phyloP scores from a whole-genome alignment of 2,329 filamentous ascomycete genomes.

The Eutypella sp. region DNA sequence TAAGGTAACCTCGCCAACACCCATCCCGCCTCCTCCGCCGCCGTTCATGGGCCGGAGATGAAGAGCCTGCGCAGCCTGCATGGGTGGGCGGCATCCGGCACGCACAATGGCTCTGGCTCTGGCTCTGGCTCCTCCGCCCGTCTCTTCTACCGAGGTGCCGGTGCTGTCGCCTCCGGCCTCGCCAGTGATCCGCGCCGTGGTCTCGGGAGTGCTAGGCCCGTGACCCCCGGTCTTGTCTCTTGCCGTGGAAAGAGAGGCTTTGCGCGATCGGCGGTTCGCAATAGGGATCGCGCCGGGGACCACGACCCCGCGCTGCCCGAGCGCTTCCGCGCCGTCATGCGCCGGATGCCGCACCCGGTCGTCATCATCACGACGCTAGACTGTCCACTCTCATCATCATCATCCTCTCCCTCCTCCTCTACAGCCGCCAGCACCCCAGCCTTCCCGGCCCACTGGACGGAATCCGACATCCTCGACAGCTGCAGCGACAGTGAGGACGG shows the following conservation, averaged over 20 bases:
- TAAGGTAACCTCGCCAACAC: no score
- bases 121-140: background rate
- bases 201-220: background rate
- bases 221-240: background rate
- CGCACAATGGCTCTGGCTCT: conserved; percentile 6
- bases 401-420: background rate
- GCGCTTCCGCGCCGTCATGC: conserved; percentile 48
- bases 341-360: conserved; percentile 48
- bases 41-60: conserved; percentile 25
- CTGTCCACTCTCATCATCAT: conserved; percentile 22
- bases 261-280: background rate
- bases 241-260: background rate
- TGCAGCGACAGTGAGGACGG: background rate
- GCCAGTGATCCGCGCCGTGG: no score
- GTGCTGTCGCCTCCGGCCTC: no score
- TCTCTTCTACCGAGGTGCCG: no score
- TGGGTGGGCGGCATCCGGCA: conserved; percentile 15
- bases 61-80: conserved; percentile 21
- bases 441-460: background rate
- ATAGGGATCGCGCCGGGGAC: background rate
- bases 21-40: background rate
- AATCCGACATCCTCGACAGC: background rate
- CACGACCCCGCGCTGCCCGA: conserved; percentile 30
- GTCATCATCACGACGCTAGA: conserved; percentile 47
- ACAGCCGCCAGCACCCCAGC: background rate